Conservation (phyloP, 2,329 filamentous ascomycete species). For the Aureobasidium vineae region DNA sequence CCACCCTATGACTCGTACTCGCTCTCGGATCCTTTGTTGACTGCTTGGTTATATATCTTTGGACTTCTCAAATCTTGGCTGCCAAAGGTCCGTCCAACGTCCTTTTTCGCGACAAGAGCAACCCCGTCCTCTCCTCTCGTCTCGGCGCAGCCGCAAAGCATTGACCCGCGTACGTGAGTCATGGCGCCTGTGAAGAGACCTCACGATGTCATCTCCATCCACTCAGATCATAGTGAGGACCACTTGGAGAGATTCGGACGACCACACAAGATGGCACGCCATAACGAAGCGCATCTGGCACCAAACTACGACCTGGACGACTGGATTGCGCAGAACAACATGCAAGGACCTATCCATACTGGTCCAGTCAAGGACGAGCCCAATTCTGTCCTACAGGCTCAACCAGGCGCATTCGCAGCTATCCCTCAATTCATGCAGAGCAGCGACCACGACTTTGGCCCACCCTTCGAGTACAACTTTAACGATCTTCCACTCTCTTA, state of each 20-base stretch:
- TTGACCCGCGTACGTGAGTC: not conserved
- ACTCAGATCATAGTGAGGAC: constrained; percentile 4
- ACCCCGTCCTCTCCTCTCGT: not conserved
- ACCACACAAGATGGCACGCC: constrained; percentile 8
- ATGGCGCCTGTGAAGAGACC: constrained; percentile 16
- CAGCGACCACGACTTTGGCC: not conserved
- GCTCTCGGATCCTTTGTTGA: not conserved
- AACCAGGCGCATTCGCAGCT: not conserved
- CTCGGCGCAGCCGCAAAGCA: not conserved
- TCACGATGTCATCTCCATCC: constrained; percentile 18
- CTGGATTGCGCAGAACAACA: not conserved
- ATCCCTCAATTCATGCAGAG: not conserved
- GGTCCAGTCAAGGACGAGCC: not conserved
- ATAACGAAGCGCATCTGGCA: not conserved
- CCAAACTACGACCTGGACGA: not conserved
- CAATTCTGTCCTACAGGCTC: not conserved
- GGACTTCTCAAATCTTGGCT: not conserved
- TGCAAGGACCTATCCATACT: not conserved
- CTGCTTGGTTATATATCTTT: no score
- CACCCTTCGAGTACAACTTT: not conserved
- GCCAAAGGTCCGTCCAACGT: not conserved
- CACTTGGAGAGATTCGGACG: not conserved
- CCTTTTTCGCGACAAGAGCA: not conserved
- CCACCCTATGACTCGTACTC: not conserved
- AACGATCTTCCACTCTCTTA: not conserved